Percentiles rank a stretch among this genome's conserved stretches.
These are phyloP conservation scores for Phaseolus coccineus DNA, from an alignment of 331 rosid species.

Conservation along the genomic window DNA sequence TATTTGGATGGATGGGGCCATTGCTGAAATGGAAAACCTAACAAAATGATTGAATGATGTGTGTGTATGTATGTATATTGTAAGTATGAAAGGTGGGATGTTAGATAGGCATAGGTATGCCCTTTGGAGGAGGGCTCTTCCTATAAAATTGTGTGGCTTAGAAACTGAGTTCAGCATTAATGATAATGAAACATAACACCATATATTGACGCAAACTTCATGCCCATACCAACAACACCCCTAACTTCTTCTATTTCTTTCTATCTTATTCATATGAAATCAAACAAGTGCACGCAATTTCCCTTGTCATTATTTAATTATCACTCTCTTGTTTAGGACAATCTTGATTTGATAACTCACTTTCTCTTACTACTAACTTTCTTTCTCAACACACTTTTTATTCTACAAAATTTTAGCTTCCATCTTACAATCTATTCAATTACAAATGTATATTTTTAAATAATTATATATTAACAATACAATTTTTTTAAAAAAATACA, in stretches of 20 bases:
- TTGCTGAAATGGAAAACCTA: slow-evolving; percentile 13
- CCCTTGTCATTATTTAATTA: background rate
- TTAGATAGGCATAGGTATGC: background rate
- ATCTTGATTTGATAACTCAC: no score
- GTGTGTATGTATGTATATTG: background rate
- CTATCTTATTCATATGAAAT: background rate
- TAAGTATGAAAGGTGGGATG: background rate
- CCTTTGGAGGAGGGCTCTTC: background rate
- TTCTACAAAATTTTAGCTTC: no score
- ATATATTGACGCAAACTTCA: background rate
- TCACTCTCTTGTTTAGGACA: no score
- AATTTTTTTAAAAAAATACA: no score
- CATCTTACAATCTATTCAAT: no score
- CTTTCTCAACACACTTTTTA: no score
- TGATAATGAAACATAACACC: background rate
- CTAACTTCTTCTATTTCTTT: slow-evolving; percentile 14
- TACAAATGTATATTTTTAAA: no score
- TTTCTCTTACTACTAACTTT: no score
- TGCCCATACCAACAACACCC: background rate
- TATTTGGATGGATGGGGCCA: slow-evolving; percentile 31
- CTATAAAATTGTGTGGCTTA: background rate
- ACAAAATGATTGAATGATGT: slow-evolving; percentile 32
- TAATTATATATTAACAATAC: no score
- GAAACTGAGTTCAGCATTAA: background rate
- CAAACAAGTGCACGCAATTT: slow-evolving; percentile 35